Base-by-base conservation (phyloP, 352 stramenopile genomes). In the Pythium sukuiense region DNA sequence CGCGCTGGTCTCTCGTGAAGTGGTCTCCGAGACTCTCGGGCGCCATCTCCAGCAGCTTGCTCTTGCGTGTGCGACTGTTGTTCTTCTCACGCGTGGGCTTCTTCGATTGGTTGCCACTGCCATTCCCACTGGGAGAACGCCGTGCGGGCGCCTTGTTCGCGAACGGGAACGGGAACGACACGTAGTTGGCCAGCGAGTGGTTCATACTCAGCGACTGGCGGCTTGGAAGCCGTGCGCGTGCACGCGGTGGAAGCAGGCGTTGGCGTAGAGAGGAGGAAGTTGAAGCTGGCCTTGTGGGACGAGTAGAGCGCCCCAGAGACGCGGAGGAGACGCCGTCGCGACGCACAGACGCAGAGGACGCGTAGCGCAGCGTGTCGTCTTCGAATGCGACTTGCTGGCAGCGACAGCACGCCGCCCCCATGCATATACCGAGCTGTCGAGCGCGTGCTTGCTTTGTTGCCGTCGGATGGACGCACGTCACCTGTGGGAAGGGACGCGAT, bases 91-190 rank as follows among this genome's bases (percentile, higher is more conserved):
- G 24, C n/a, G 9, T 60, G 32, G 18, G 65, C 55, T 58, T 20
- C 35, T 69, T 37, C 26, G n/a, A n/a, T 29, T 20, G 45, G 26
- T n/a, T 32, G 18, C 46, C 33, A 41, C 27, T 55, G 58, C 11
- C 32, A n/a, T 45, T 73, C 7, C 55, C 30, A 2, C 53, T 63
- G 67, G 14, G 49, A 54, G 50, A 13, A 54, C 56, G 63, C 32
- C 54, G 73, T 52, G 54, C 41, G 27, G 18, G 55, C 50, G 24
- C 59, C 49, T 86, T 87, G 32, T 72, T 81, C 0, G 77, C 74
- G 29, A 91, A 93, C 18, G 85, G 85, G 67, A 93, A 93, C 49
- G 85, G 80, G 64, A 93, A 93, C 14, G 82, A 82, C 18, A 90
- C 76, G 68, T 93, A 93, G 70, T 81, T 93, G 29, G 75, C 76